These are phyloP conservation scores for Globisporangium abappressorium DNA, from an alignment of 352 stramenopile genomes.

Conservation along the genomic window DNA sequence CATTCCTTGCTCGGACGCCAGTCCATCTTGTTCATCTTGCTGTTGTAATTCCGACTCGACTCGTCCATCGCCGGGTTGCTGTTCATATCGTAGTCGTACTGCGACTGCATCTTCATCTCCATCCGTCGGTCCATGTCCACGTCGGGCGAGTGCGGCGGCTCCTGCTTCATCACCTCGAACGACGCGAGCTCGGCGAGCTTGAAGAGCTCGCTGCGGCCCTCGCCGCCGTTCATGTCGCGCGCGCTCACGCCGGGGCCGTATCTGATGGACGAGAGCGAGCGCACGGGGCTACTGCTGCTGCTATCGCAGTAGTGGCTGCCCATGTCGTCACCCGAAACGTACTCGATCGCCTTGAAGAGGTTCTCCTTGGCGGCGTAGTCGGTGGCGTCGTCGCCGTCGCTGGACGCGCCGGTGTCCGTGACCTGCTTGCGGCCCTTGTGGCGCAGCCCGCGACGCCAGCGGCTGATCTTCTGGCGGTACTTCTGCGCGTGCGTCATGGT, in stretches of 20 bases:
- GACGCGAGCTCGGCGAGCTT: constrained; percentile 70
- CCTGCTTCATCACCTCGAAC: constrained; percentile 74
- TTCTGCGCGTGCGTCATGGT: constrained; percentile 90
- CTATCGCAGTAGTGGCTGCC: constrained; percentile 22
- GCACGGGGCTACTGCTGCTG: constrained; percentile 29
- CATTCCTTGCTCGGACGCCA: constrained; percentile 43
- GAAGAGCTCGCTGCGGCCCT: constrained; percentile 59
- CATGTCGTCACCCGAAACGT: constrained; percentile 57
- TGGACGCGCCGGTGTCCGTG: constrained; percentile 26
- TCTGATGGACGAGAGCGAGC: constrained; percentile 27
- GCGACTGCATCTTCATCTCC: constrained; percentile 9
- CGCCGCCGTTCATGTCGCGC: constrained; percentile 14
- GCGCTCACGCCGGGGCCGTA: constrained; percentile 23
- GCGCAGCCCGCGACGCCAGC: constrained; percentile 70
- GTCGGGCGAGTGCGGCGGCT: constrained; percentile 27
- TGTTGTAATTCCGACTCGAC: not conserved
- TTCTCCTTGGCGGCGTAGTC: constrained; percentile 57
- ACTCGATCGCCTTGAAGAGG: constrained; percentile 62
- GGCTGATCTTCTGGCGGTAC: constrained; percentile 84
- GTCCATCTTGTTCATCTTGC: constrained; percentile 26
- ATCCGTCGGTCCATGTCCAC: not conserved
- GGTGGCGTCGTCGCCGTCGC: constrained; percentile 37
- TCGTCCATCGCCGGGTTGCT: constrained; percentile 13
- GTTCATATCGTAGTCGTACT: constrained; percentile 17
- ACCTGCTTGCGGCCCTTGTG: constrained; percentile 79